A percentile compares a stretch with the other conserved stretches of the same genome.
These are phyloP conservation scores for Stephanodiscus minutulus DNA, from an alignment of 108 stramenopile species.

Conservation along the genomic window DNA sequence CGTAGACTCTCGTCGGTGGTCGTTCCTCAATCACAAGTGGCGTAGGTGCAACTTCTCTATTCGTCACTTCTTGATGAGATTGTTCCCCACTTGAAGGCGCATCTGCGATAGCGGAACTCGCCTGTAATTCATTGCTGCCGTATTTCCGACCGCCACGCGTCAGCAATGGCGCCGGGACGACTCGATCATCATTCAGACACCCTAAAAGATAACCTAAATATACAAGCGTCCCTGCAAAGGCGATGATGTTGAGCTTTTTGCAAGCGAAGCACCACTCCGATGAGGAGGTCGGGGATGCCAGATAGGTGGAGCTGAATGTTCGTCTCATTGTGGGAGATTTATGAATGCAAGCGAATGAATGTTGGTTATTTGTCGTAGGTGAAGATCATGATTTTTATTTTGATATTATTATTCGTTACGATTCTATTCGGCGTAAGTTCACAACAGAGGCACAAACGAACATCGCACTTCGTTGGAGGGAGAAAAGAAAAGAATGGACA, in stretches of 20 bases:
- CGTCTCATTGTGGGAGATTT: not conserved
- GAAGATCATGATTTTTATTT: not conserved
- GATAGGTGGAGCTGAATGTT: not conserved
- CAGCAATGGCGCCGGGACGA: not conserved
- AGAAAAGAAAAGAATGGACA: too few species aligned
- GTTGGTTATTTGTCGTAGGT: not conserved
- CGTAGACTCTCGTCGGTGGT: not conserved
- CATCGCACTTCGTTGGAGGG: too few species aligned
- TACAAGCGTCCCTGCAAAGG: constrained; percentile 9
- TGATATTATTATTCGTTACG: too few species aligned
- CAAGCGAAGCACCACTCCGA: constrained; percentile 9
- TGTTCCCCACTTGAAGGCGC: not conserved
- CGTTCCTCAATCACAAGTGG: not conserved
- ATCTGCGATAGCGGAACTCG: not conserved
- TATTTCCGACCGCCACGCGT: not conserved
- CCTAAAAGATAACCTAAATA: constrained; percentile 23
- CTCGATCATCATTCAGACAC: constrained; percentile 7
- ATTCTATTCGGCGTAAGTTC: too few species aligned
- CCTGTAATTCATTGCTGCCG: not conserved
- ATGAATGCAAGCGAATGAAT: too few species aligned
- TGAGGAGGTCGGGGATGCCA: not conserved
- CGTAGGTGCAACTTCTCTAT: not conserved
- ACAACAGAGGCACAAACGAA: too few species aligned
- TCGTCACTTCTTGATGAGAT: not conserved
- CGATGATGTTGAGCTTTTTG: constrained; percentile 23